Evolutionary conservation across 2,329 filamentous ascomycete species (phyloP).

Genomic region (Pseudonectria buxi): DNA sequence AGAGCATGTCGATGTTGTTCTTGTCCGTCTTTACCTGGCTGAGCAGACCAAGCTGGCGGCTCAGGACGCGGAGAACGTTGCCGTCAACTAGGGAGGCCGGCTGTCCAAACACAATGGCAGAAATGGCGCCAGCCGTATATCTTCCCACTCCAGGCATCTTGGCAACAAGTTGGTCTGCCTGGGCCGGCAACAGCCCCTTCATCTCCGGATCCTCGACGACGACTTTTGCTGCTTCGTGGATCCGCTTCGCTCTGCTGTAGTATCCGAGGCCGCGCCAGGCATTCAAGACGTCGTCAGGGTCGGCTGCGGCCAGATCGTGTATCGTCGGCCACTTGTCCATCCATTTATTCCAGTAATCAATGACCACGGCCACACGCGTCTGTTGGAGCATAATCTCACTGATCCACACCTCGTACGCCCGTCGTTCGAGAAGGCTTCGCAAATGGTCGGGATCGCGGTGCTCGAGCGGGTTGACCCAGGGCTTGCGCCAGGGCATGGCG

Average conservation of each 20-base stretch:
- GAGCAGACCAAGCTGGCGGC: conserved; percentile 51
- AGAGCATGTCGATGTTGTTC: conserved; percentile 44
- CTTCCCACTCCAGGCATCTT: conserved; percentile 53
- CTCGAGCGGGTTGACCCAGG: conserved; percentile 43
- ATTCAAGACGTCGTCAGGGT: conserved; percentile 48
- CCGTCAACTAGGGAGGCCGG: conserved; percentile 57
- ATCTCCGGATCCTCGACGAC: conserved; percentile 37
- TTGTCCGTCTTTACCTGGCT: conserved; percentile 52
- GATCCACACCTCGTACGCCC: conserved; percentile 61
- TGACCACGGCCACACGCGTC: conserved; percentile 54
- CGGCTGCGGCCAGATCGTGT: conserved; percentile 45
- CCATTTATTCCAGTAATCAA: conserved; percentile 58
- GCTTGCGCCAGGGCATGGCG: conserved; percentile 54
- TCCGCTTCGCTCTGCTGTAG: conserved; percentile 56
- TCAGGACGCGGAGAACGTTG: conserved; percentile 55
- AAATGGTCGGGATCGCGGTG: conserved; percentile 26
- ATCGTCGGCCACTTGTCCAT: conserved; percentile 55
- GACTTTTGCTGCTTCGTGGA: conserved; percentile 49
- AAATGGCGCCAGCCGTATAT: conserved; percentile 57
- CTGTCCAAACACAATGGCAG: conserved; percentile 55
- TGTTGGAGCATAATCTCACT: conserved; percentile 63
- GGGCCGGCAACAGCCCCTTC: conserved; percentile 43
- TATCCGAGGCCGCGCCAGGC: conserved; percentile 58
- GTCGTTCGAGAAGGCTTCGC: conserved; percentile 38
- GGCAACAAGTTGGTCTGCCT: conserved; percentile 38